Base-by-base conservation (phyloP, 2,329 filamentous ascomycete species). In the Plenodomus biglobosus region DNA sequence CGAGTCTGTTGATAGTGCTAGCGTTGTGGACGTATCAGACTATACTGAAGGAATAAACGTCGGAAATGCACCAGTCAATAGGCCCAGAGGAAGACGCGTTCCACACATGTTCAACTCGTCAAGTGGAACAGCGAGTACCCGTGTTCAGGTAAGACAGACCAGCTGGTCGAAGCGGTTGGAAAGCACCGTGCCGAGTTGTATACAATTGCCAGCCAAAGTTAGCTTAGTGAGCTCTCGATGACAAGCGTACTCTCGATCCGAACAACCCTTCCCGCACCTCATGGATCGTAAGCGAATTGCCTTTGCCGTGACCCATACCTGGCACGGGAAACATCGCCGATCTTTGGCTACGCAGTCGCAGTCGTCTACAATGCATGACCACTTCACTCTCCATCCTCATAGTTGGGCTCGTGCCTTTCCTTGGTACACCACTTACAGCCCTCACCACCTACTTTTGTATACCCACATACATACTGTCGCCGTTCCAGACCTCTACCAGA, bases 261-360 rank as follows among this genome's bases (percentile, higher is more conserved):
- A 56, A 46, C 44, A 42, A 32, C 27, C 55, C 48, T 40, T 50
- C 48, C 55, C 46, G 53, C 45, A 54, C 38, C 48, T 44, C 49
- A 46, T 22, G 56, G 51, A 64, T 64, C 61, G 61, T 37, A 37
- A 37, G 35, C 35, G 35, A 37, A 52, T 41, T 36, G 50, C 45
- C 42, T 42, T 44, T 52, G 39, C 40, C 46, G 45, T 40, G 51
- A 48, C 51, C 46, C 47, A 47, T 51, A 50, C 46, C 42, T 35
- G 54, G 30, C 24, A 15, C 40, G 53, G 59, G 52, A 55, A 61
- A 50, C 59, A 64, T 59, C 56, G 56, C 52, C 56, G 56, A 59
- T 59, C 56, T 38, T 21, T 38, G 27, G 30, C 48, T 42, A 55
- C 48, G 43, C 35, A 37, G 16, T 44, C 48, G 43, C 35, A 37